A percentile compares a stretch with the other conserved stretches of the same genome.
Evolutionary conservation across 1,139 yeast species (phyloP).

Genomic region (Geotrichum candidum): DNA sequence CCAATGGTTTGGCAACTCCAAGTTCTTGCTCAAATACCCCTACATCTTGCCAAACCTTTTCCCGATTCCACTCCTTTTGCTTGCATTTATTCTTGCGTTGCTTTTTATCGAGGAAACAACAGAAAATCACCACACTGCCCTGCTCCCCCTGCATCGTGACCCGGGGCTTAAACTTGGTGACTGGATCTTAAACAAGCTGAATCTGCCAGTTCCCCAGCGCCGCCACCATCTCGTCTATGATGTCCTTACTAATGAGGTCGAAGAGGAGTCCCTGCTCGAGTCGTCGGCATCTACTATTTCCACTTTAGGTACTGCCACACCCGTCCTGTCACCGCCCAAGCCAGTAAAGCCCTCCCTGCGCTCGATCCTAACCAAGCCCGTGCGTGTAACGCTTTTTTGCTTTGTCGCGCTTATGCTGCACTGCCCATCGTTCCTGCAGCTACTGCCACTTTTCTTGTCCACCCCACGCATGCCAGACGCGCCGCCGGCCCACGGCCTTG

Average conservation of each 20-base stretch:
- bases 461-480: conserved; percentile 38
- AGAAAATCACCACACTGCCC: conserved; percentile 34
- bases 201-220: background rate
- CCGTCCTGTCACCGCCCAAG: background rate
- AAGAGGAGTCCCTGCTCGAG: background rate
- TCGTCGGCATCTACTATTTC: background rate
- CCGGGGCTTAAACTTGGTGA: conserved; percentile 34
- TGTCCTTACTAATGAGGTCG: conserved; percentile 5
- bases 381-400: conserved; percentile 25
- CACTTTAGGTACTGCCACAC: background rate
- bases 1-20: conserved; percentile 14
- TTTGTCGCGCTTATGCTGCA: conserved; percentile 42
- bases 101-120: conserved; percentile 58
- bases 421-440: conserved; percentile 48
- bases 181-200: conserved; percentile 16
- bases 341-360: conserved; percentile 5
- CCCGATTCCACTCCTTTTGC: conserved; percentile 38
- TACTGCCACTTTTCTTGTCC: conserved; percentile 55
- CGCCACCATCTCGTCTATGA: background rate
- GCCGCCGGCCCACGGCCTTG: conserved; percentile 35
- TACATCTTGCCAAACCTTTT: conserved; percentile 56
- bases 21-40: conserved; percentile 42
- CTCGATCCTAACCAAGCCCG: conserved; percentile 28
- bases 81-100: conserved; percentile 39
- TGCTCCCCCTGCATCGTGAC: conserved; percentile 46